These are phyloP conservation scores for Pleurostoma richardsiae DNA, from an alignment of 2,329 filamentous ascomycete species.

Conservation along the genomic window DNA sequence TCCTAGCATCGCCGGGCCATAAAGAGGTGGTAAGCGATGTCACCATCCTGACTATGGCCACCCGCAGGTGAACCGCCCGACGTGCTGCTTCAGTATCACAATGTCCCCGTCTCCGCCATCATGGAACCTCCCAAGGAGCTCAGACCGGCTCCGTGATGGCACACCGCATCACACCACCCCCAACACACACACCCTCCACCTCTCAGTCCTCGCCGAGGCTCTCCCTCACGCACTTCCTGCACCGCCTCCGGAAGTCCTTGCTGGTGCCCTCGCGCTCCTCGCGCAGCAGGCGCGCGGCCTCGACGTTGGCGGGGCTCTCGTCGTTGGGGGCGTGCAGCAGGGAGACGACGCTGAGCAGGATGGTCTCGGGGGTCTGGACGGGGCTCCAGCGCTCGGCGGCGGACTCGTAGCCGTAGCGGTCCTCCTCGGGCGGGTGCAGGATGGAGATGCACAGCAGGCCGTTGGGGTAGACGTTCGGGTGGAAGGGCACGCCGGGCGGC, in stretches of 20 bases:
- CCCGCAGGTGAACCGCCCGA: no score
- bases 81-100: no score
- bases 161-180: no score
- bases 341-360: conserved; percentile 85
- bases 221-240: conserved; percentile 73
- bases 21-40: no score
- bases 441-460: conserved; percentile 96
- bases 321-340: conserved; percentile 91
- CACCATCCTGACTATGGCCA: no score
- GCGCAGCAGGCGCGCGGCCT: conserved; percentile 83
- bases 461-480: conserved; percentile 87
- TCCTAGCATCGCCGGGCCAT: no score
- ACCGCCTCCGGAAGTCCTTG: conserved; percentile 73
- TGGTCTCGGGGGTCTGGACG: conserved; percentile 92
- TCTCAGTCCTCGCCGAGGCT: conserved; percentile 68
- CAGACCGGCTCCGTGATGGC: no score
- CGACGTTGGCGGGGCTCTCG: conserved; percentile 91
- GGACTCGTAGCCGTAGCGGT: conserved; percentile 88
- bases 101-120: no score
- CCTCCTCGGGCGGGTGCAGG: conserved; percentile 89
- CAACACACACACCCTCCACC: no score
- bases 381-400: conserved; percentile 90
- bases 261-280: conserved; percentile 61
- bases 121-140: no score
- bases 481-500: conserved; percentile 70